phyloP scores from a whole-genome alignment of 2,329 filamentous ascomycete genomes.

The Colletotrichum sp. region DNA sequence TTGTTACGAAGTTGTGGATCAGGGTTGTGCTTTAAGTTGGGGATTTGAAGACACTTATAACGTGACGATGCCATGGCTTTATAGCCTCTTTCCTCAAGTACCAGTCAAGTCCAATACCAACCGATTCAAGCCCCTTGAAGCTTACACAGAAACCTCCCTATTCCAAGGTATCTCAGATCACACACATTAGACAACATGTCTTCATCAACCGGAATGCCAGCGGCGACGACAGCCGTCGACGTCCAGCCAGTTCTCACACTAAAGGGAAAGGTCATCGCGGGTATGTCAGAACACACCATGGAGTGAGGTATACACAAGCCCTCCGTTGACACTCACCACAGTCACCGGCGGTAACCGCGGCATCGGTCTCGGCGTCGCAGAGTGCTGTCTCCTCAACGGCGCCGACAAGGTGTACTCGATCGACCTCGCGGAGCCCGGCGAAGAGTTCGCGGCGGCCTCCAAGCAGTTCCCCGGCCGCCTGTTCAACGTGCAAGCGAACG shows the following conservation, averaged over 20 bases:
- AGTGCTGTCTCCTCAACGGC: constrained; percentile 49
- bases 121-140: neutral
- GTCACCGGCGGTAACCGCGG: constrained; percentile 49
- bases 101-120: neutral
- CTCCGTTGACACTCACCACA: neutral
- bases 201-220: neutral
- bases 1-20: neutral
- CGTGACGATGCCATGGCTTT: neutral
- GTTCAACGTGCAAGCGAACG: constrained; percentile 46
- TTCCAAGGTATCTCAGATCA: neutral
- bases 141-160: neutral
- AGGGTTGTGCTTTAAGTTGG: neutral
- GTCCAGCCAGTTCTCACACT: constrained; percentile 28
- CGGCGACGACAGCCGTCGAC: neutral
- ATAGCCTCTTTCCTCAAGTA: rapidly evolving
- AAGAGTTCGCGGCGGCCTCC: constrained; percentile 24
- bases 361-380: constrained; percentile 52
- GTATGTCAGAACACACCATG: constrained; percentile 25
- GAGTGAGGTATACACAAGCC: neutral
- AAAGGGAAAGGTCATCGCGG: constrained; percentile 42
- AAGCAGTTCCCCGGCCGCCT: constrained; percentile 41
- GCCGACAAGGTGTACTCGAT: constrained; percentile 43
- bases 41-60: neutral
- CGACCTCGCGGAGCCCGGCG: constrained; percentile 30
- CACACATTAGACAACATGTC: neutral